Conservation (phyloP, 1,139 yeast species). For the Blastobotrys arbuscula region DNA sequence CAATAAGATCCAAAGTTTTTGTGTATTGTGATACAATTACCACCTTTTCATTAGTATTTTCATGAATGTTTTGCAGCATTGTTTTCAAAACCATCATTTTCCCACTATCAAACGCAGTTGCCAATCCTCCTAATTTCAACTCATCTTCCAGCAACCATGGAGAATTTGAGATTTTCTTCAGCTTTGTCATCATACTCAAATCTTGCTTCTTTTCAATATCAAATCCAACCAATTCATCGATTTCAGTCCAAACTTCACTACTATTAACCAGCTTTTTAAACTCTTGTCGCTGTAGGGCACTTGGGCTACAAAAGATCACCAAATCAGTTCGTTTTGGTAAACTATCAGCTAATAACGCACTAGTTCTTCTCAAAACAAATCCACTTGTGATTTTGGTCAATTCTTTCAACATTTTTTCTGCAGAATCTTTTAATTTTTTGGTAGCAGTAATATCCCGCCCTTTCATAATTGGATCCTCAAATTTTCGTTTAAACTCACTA, state of each 20-base stretch:
- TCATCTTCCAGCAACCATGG: conserved; percentile 53
- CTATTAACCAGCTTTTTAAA: conserved; percentile 50
- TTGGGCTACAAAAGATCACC: conserved; percentile 76
- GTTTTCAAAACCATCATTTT: conserved; percentile 33
- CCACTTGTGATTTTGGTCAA: conserved; percentile 56
- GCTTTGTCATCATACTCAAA: conserved; percentile 63
- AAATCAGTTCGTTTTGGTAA: conserved; percentile 75
- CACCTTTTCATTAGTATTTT: conserved; percentile 56
- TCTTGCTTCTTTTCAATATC: conserved; percentile 31
- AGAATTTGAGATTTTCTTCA: conserved; percentile 80
- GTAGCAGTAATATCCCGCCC: conserved; percentile 70
- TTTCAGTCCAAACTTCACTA: conserved; percentile 12
- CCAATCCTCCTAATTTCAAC: neutral
- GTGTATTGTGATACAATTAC: conserved; percentile 89
- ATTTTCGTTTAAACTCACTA: conserved; percentile 58
- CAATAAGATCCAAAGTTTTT: conserved; percentile 75
- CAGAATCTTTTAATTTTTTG: conserved; percentile 47
- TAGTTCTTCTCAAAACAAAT: conserved; percentile 74
- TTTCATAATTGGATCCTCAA: conserved; percentile 62
- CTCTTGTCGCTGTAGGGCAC: conserved; percentile 50
- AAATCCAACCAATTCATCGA: conserved; percentile 6
- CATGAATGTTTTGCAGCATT: conserved; percentile 29
- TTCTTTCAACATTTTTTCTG: conserved; percentile 57
- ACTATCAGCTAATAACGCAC: conserved; percentile 55
- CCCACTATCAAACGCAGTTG: conserved; percentile 26